Conservation (phyloP, 345 rosid species). For the Citrus hindsii region DNA sequence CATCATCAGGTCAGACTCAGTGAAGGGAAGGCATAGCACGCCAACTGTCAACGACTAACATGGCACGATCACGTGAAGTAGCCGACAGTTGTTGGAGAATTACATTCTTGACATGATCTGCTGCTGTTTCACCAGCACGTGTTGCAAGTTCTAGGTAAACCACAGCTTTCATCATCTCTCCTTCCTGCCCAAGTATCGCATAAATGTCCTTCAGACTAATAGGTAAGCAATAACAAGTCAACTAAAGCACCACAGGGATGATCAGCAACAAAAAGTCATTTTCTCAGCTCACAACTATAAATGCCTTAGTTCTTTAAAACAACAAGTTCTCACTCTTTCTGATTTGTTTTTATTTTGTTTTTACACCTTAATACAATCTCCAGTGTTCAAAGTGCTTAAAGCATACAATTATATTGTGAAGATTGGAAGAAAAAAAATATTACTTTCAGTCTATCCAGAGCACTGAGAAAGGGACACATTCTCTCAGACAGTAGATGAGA, state of each 20-base stretch:
- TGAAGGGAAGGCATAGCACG: constrained; percentile 43
- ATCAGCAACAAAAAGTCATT: not conserved
- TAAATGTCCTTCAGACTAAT: constrained; percentile 11
- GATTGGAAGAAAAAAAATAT: not conserved
- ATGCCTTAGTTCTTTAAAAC: not conserved
- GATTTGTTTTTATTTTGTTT: not conserved
- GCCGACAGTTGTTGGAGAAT: constrained; percentile 66
- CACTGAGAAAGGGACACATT: not conserved
- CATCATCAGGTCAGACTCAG: constrained; percentile 17
- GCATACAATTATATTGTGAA: not conserved
- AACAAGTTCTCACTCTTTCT: not conserved
- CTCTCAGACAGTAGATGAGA: not conserved
- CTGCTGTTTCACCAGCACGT: constrained; percentile 79
- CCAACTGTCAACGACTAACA: constrained; percentile 60
- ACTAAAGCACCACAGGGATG: not conserved
- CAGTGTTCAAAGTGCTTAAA: not conserved
- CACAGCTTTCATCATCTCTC: constrained; percentile 69
- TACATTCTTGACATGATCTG: constrained; percentile 63
- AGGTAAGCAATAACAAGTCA: not conserved
- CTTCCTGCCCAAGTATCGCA: constrained; percentile 51
- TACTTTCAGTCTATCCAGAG: not conserved
- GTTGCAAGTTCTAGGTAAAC: constrained; percentile 89
- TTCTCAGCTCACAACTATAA: not conserved
- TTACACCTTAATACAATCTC: not conserved
- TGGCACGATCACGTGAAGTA: constrained; percentile 44